Percentiles rank a stretch among this genome's conserved stretches.
phyloP scores from a whole-genome alignment of 2,329 filamentous ascomycete species.

The Pseudogymnoascus sp. region DNA sequence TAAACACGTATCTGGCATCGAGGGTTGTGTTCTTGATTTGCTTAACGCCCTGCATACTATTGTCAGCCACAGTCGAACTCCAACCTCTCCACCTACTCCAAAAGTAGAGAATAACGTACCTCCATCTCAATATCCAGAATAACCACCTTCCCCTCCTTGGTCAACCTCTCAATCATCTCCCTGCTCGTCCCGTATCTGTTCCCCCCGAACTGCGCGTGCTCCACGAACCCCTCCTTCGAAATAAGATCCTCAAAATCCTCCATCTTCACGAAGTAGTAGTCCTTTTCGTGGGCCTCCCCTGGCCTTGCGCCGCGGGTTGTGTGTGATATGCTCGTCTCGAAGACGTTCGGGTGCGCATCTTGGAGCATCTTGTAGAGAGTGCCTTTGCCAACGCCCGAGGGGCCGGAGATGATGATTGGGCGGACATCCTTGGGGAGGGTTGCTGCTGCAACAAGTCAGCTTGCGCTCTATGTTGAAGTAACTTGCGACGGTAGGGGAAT shows the following conservation, averaged over 20 bases:
- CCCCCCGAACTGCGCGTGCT: constrained; percentile 74
- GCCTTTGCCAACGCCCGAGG: constrained; percentile 73
- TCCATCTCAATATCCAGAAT: constrained; percentile 97
- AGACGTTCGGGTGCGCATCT: constrained; percentile 46
- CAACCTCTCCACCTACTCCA: neutral
- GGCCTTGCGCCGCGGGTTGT: constrained; percentile 72
- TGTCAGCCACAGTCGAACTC: neutral
- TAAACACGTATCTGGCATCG: constrained; percentile 74
- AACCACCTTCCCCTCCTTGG: constrained; percentile 63
- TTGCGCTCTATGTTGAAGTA: neutral
- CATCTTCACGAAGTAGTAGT: constrained; percentile 73
- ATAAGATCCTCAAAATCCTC: constrained; percentile 63
- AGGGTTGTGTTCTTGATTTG: constrained; percentile 75
- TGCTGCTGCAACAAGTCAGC: neutral
- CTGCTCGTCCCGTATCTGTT: constrained; percentile 85
- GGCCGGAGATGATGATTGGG: constrained; percentile 72
- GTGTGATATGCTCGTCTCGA: constrained; percentile 58
- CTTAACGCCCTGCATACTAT: constrained; percentile 63
- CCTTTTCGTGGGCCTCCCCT: constrained; percentile 66
- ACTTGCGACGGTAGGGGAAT: neutral
- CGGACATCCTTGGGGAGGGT: constrained; percentile 29
- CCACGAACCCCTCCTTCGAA: constrained; percentile 67
- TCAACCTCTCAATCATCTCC: constrained; percentile 68
- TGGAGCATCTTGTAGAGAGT: constrained; percentile 71
- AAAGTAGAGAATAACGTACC: constrained; percentile 36